Conservation (phyloP, 768 basidiomycete species). For the Hemileccinum impolitum region DNA sequence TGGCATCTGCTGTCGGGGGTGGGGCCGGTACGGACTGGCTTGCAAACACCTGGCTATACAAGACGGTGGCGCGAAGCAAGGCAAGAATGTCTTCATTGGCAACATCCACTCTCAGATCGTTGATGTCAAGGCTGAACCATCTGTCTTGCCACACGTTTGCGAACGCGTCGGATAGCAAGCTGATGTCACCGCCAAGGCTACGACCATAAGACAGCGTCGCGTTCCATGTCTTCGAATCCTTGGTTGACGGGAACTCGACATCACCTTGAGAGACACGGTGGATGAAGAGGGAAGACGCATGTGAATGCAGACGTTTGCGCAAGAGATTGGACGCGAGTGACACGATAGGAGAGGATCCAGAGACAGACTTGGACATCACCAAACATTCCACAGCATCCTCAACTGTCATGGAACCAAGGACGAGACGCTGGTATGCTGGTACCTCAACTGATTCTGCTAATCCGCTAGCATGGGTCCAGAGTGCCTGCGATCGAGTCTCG, state of each 20-base stretch:
- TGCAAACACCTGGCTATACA: conserved; percentile 62
- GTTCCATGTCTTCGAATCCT: conserved; percentile 37
- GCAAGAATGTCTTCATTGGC: conserved; percentile 47
- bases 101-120: conserved; percentile 29
- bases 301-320: conserved; percentile 48
- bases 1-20: conserved; percentile 11
- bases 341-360: conserved; percentile 39
- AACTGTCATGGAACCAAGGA: conserved; percentile 48
- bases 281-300: conserved; percentile 56
- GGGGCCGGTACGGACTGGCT: conserved; percentile 46
- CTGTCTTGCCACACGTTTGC: conserved; percentile 54
- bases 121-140: conserved; percentile 24
- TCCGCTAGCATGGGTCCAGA: conserved; percentile 40
- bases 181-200: conserved; percentile 59
- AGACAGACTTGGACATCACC: conserved; percentile 6
- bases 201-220: conserved; percentile 56
- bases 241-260: conserved; percentile 16
- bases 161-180: conserved; percentile 50
- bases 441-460: conserved; percentile 26
- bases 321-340: conserved; percentile 50
- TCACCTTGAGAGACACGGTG: conserved; percentile 33
- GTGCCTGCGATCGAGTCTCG: conserved; percentile 39
- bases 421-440: conserved; percentile 51
- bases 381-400: conserved; percentile 51
- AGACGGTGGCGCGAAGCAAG: conserved; percentile 55